Evolutionary conservation across 148 eudicot species (phyloP), one percentile per base, ranked within the genome.

Genomic region (Tetragonia tetragonoides): DNA sequence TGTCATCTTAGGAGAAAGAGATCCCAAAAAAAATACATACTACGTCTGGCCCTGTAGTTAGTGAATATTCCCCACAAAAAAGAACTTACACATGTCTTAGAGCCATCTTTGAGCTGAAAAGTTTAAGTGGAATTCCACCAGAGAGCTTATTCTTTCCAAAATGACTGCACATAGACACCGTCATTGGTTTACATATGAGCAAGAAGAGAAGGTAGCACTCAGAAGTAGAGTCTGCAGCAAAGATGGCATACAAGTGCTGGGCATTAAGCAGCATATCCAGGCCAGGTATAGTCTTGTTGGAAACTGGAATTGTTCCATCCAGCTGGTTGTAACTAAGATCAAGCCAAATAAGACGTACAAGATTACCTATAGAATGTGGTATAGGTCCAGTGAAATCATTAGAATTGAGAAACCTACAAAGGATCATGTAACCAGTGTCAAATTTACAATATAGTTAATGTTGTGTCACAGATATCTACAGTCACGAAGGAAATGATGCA

Each of bases 261-360:
- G 91, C 78, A 16, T 86, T 72, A 72, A 87, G 67, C 80, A 92
- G 90, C 87, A 87, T 74, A 75, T 92, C 92, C 75, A 92, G 86
- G 54, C 97, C 97, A 41, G 88, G 87, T 14, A 78, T 34, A 69
- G 81, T 80, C 66, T 51, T 84, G 75, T 42, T 83, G 75, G 97
- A 92, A 79, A 92, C 84, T 15, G 94, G 97, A 57, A 92, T 80
- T 17, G 83, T 51, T 80, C 97, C 97, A 44, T 82, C 66, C 44
- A 92, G 85, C 62, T 75, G 70, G 46, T 92, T 92, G 73, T 92
- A 86, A 61, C 91, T 88, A 66, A 92, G 79, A 80, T 92, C 97
- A 77, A 92, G 92, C 97, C 94, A 92, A 72, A 81, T 63, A 39
- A 90, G 87, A 16, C 89, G 85, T 53, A 80, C 51, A 51, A 90